Percentiles rank a stretch among this genome's conserved stretches.
phyloP scores from a whole-genome alignment of 2,329 filamentous ascomycete genomes.

The Colletotrichum sublineola region DNA sequence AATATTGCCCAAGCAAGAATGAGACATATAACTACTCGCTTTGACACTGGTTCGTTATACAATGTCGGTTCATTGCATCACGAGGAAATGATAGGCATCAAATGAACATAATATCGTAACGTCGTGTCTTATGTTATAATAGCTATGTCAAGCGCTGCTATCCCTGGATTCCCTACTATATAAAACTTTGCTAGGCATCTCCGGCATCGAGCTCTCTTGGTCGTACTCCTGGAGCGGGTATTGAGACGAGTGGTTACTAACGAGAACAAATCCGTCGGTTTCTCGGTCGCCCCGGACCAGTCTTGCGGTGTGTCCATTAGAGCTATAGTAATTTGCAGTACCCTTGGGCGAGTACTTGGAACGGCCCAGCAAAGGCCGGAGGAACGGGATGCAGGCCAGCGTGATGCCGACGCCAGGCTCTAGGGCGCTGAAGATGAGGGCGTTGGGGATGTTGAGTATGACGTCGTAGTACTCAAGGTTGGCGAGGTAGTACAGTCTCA shows the following conservation, averaged over 20 bases:
- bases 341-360: conserved; percentile 37
- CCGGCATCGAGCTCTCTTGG: background rate
- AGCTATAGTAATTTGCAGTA: conserved; percentile 33
- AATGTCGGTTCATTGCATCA: background rate
- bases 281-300: background rate
- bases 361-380: conserved; percentile 54
- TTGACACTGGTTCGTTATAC: background rate
- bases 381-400: conserved; percentile 56
- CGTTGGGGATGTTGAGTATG: conserved; percentile 51
- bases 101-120: background rate
- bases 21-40: background rate
- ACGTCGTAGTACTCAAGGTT: conserved; percentile 51
- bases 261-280: conserved; percentile 20
- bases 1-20: background rate
- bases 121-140: background rate
- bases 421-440: conserved; percentile 53
- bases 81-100: background rate
- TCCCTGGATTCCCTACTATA: background rate
- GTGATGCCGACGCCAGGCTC: conserved; percentile 56
- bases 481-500: conserved; percentile 52
- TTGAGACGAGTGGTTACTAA: conserved; percentile 1
- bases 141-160: background rate
- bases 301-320: background rate
- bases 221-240: conserved; percentile 1
- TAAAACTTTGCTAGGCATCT: conserved; percentile 5